Base-by-base conservation (phyloP, 1,139 yeast genomes). In the Petasospora rhodanensis region DNA sequence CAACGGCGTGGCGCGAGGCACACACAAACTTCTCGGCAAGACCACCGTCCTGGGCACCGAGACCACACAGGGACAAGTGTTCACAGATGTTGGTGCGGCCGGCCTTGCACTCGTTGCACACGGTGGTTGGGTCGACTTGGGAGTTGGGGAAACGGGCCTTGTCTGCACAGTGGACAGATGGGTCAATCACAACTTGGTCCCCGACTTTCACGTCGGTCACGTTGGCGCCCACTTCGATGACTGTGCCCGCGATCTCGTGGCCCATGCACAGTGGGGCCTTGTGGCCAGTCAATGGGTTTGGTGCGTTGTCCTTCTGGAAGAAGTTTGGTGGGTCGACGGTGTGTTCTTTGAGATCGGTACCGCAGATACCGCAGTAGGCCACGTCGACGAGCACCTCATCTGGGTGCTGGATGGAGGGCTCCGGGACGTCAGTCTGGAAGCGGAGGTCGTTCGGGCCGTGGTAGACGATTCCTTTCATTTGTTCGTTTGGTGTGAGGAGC, bases 1-100 rank as follows among this genome's bases (percentile, higher is more conserved):
- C 64, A 28, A 70, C 56, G 19, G 68, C 59, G 43, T 72, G 75
- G 11, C 61, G 55, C 21, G 64, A 66, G 18, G 71, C 68, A 18
- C 70, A 63, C 18, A 70, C 72, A 34, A 73, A 59, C 51, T 62
- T 58, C 49, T 72, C 74, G 8, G 74, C 66, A 32, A 71, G 58
- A 1, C 73, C 78, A 37, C 78, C 78, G 41, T 68, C 62, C 34
- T 56, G 59, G 24, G 67, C 71, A 21, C 76, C 74, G 17, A 71
- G 55, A 12, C 78, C 77, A 25, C 60, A 48, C 31, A 66, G 55
- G 7, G 64, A 64, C 36, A 70, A 47, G 32, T 63, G 49, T 2
- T 59, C 52, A 47, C 78, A 73, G 32, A 69, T 62, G 48, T 73
- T 72, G 37, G 71, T 64, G 32, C 56, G 52, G 3, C 73, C 75